phyloP scores from a whole-genome alignment of 768 basidiomycete species.

The Lactarius tabidus region DNA sequence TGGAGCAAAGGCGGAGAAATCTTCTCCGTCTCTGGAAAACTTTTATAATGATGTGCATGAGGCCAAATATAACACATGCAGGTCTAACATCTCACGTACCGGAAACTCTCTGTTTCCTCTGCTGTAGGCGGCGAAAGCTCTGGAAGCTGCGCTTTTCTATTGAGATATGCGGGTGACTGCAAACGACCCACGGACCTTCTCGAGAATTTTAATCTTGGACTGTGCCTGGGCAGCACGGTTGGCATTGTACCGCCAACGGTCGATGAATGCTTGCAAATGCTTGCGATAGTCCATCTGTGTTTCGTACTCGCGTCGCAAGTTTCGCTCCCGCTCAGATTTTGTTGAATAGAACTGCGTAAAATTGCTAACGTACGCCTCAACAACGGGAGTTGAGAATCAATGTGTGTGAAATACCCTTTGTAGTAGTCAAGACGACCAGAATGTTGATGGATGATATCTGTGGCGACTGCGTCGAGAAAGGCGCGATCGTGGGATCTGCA shows the following conservation, averaged over 20 bases:
- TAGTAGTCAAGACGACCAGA: conserved; percentile 92
- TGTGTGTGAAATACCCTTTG: conserved; percentile 66
- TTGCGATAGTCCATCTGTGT: conserved; percentile 93
- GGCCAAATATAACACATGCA: not conserved
- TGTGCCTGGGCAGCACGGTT: conserved; percentile 91
- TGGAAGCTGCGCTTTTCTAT: conserved; percentile 55
- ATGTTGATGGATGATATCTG: conserved; percentile 97
- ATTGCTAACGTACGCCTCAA: conserved; percentile 51
- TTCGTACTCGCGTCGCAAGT: conserved; percentile 92
- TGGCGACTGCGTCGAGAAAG: conserved; percentile 96
- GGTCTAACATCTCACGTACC: conserved; percentile 39
- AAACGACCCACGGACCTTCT: conserved; percentile 51
- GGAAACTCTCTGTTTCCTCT: conserved; percentile 92
- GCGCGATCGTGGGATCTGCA: conserved; percentile 92
- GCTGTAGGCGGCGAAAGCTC: conserved; percentile 89
- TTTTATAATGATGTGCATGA: conserved; percentile 29
- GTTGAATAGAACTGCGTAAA: conserved; percentile 99
- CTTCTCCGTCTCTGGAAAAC: conserved; percentile 95
- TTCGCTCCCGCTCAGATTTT: conserved; percentile 90
- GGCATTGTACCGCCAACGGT: conserved; percentile 97
- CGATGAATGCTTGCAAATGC: conserved; percentile 96
- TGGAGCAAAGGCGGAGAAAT: conserved; percentile 95
- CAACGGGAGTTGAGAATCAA: not conserved
- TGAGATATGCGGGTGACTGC: not conserved
- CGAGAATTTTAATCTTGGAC: conserved; percentile 63